Evolutionary conservation across 2,329 filamentous ascomycete genomes (phyloP).

Genomic region (Passalora sequoiae): DNA sequence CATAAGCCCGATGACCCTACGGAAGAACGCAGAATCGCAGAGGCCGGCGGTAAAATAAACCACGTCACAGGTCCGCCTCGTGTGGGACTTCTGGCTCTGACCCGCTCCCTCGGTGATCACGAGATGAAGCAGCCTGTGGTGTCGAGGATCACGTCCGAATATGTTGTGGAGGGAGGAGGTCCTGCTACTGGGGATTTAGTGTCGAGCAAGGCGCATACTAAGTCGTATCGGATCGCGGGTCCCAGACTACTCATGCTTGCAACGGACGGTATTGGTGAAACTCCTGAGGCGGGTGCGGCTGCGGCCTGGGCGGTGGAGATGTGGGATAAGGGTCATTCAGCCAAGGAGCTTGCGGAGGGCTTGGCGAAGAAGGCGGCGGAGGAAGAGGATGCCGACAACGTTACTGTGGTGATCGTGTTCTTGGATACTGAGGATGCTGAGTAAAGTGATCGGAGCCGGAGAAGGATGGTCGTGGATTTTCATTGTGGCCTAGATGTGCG

Average conservation of each 20-base stretch:
- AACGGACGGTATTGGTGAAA: neutral
- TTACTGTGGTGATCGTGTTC: neutral
- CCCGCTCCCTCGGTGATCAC: neutral
- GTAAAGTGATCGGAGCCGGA: too few species aligned
- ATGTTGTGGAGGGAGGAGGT: neutral
- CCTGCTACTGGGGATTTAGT: neutral
- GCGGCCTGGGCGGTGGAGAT: neutral
- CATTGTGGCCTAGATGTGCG: too few species aligned
- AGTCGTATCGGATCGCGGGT: neutral
- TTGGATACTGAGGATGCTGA: neutral
- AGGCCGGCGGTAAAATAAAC: neutral
- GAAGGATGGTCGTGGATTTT: too few species aligned
- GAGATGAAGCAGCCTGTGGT: neutral
- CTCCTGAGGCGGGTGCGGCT: neutral
- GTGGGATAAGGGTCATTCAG: neutral
- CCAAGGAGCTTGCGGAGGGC: neutral
- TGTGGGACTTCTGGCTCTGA: neutral
- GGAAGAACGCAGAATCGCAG: neutral
- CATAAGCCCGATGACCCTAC: neutral
- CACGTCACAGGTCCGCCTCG: neutral
- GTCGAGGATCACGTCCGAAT: neutral
- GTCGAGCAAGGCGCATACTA: neutral
- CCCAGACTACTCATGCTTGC: neutral
- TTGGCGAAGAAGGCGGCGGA: neutral
- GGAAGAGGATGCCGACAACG: neutral